phyloP scores from a whole-genome alignment of 176 grass and related monocot genomes.

The Alloteropsis semialata region DNA sequence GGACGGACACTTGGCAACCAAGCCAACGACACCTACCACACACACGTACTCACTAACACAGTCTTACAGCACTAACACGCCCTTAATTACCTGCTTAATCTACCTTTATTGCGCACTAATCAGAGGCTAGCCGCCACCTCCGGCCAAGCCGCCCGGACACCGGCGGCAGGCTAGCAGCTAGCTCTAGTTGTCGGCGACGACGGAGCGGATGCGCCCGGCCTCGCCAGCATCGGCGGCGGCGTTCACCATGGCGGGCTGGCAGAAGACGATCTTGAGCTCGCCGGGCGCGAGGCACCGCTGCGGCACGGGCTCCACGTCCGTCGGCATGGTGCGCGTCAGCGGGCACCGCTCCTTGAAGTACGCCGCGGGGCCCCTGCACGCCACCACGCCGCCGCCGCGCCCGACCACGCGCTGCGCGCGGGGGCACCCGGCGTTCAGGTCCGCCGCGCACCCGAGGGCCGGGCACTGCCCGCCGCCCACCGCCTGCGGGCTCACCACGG shows the following conservation, averaged over 20 bases:
- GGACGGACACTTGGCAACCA: neutral
- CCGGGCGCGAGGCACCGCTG: conserved; percentile 30
- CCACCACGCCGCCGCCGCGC: neutral
- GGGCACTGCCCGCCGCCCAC: conserved; percentile 40
- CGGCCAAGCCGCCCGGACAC: too few relatives aligned
- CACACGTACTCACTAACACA: neutral
- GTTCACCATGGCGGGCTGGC: conserved; percentile 35
- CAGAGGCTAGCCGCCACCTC: neutral
- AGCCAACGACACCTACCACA: neutral
- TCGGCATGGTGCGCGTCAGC: conserved; percentile 19
- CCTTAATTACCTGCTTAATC: neutral
- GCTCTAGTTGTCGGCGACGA: conserved; percentile 15
- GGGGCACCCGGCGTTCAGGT: conserved; percentile 21
- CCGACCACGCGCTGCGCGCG: neutral
- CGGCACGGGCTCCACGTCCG: conserved; percentile 39
- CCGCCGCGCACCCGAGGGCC: conserved; percentile 21
- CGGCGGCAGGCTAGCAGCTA: neutral
- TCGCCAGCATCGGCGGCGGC: neutral
- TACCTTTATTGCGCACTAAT: neutral
- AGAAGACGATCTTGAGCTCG: conserved; percentile 56
- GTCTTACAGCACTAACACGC: neutral
- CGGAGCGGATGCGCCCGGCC: conserved; percentile 2
- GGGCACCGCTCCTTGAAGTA: conserved; percentile 44
- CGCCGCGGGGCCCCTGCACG: neutral
- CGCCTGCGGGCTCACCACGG: conserved; percentile 35